Evolutionary conservation across 164 flowering plant genomes (phyloP).

Genomic region (Macadamia tetraphylla): DNA sequence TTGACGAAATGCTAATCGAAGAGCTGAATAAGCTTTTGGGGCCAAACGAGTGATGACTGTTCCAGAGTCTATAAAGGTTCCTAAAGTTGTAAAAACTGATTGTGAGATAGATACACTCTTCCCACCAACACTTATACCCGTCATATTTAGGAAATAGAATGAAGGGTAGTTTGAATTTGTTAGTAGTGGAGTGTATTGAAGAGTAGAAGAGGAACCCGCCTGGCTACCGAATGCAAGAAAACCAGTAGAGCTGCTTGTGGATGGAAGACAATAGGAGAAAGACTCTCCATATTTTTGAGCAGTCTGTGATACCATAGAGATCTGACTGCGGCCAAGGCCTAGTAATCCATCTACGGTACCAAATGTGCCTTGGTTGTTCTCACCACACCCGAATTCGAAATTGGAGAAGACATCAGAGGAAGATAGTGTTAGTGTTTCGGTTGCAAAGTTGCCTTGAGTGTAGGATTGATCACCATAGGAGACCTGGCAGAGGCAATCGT

Average conservation of each 20-base stretch:
- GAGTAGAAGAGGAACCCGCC: background rate
- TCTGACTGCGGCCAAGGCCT: background rate
- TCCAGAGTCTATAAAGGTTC: slow-evolving; percentile 43
- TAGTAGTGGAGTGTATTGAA: slow-evolving; percentile 7
- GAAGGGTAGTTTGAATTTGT: background rate
- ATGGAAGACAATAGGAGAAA: slow-evolving; percentile 24
- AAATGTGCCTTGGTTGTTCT: background rate
- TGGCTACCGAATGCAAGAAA: slow-evolving; percentile 13
- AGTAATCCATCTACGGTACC: slow-evolving; percentile 5
- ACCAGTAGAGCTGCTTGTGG: slow-evolving; percentile 9
- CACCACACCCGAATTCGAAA: slow-evolving; percentile 6
- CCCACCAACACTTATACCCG: slow-evolving; percentile 12
- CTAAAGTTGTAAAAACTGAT: slow-evolving; percentile 1
- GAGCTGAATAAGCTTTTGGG: slow-evolving; percentile 27
- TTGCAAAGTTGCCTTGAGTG: background rate
- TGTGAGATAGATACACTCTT: background rate
- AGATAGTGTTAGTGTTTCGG: slow-evolving; percentile 6
- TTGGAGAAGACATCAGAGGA: slow-evolving; percentile 2
- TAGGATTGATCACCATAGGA: slow-evolving; percentile 2
- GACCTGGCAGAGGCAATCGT: background rate
- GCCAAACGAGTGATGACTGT: slow-evolving; percentile 39
- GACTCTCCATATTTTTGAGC: background rate
- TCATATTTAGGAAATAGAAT: slow-evolving; percentile 15
- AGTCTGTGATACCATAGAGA: slow-evolving; percentile 5
- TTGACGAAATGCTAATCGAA: slow-evolving; percentile 21